Evolutionary conservation across 768 basidiomycete species (phyloP).

Genomic region (Mycena filopes): DNA sequence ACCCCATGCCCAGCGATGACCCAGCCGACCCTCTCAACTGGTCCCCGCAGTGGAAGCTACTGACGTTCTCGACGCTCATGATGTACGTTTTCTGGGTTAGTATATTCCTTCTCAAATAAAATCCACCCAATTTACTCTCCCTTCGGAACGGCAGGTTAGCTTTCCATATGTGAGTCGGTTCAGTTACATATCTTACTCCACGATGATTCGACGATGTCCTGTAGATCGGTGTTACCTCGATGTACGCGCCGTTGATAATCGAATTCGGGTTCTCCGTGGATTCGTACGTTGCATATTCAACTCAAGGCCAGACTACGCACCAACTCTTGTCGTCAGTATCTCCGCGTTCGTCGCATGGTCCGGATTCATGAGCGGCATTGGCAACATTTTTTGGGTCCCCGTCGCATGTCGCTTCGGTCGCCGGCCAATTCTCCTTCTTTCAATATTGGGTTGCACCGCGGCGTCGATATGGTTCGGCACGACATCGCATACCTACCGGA

Average conservation of each 20-base stretch:
- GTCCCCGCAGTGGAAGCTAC: conserved; percentile 5
- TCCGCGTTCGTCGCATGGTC: conserved; percentile 21
- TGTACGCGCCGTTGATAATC: conserved; percentile 14
- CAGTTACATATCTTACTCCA: neutral
- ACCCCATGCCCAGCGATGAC: conserved; percentile 24
- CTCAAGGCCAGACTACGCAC: neutral
- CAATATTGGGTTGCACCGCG: conserved; percentile 19
- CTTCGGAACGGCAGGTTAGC: neutral
- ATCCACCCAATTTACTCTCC: neutral
- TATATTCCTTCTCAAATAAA: neutral
- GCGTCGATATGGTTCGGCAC: conserved; percentile 21
- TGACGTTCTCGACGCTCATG: conserved; percentile 9
- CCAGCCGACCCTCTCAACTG: conserved; percentile 23
- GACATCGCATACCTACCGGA: conserved; percentile 13
- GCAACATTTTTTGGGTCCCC: conserved; percentile 21
- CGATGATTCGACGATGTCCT: neutral
- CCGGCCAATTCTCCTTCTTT: conserved; percentile 21
- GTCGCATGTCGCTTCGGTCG: conserved; percentile 12
- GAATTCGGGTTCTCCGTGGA: conserved; percentile 20
- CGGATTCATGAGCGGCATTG: conserved; percentile 25
- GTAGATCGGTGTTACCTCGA: conserved; percentile 22
- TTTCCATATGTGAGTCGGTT: conserved; percentile 13
- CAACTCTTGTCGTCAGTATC: neutral
- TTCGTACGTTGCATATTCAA: neutral
- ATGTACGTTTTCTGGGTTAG: conserved; percentile 21